These are phyloP conservation scores for Aquilaria sinensis DNA, from an alignment of 345 rosid species.

Conservation along the genomic window DNA sequence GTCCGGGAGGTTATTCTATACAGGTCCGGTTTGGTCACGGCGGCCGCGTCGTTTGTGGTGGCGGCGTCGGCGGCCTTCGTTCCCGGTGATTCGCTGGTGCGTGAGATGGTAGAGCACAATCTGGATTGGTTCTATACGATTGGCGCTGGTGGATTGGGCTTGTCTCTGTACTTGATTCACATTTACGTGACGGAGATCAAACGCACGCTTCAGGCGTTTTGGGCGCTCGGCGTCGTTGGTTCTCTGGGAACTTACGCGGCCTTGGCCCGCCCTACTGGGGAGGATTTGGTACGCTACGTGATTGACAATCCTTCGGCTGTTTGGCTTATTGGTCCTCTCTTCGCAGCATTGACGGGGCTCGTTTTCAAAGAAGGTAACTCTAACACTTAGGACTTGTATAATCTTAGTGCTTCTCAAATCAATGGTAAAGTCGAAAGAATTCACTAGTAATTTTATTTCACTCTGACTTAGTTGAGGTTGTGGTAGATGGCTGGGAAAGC, in stretches of 20 bases:
- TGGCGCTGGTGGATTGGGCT: constrained; percentile 80
- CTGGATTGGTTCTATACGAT: constrained; percentile 52
- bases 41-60: constrained; percentile 69
- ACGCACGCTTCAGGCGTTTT: constrained; percentile 87
- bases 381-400: too few relatives aligned
- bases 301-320: constrained; percentile 53
- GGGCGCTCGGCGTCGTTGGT: constrained; percentile 77
- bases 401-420: too few relatives aligned
- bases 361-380: constrained; percentile 88
- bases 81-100: constrained; percentile 39
- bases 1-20: constrained; percentile 87
- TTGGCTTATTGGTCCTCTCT: constrained; percentile 94
- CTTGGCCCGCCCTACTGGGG: constrained; percentile 71
- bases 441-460: too few relatives aligned
- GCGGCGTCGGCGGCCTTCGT: constrained; percentile 76
- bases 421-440: too few relatives aligned
- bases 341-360: constrained; percentile 83
- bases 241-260: constrained; percentile 50
- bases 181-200: constrained; percentile 90
- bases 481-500: too few relatives aligned
- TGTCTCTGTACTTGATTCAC: constrained; percentile 74
- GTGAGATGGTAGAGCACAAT: constrained; percentile 50
- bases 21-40: constrained; percentile 77
- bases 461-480: too few relatives aligned
- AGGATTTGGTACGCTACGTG: constrained; percentile 65